Evolutionary conservation across 2,329 filamentous ascomycete species (phyloP), one percentile per base, ranked within the genome.

Genomic region (Monilinia fructigena): DNA sequence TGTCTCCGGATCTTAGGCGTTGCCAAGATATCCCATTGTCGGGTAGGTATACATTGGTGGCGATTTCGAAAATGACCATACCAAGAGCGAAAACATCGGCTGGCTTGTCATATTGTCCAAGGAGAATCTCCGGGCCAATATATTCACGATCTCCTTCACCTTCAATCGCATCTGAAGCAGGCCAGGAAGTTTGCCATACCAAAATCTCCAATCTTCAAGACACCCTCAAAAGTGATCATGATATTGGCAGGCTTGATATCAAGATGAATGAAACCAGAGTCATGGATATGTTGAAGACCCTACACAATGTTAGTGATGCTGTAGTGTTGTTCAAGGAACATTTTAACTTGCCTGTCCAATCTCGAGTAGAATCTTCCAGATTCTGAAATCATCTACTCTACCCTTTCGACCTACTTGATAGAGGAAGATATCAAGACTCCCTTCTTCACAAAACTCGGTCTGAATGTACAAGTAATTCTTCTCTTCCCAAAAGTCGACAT

Each of bases 341-440:
- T 23, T 28, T 6, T 2, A 55, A 82, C 89, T 79, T 85, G 95
- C 92, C 82, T 90, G 81, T 74, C 89, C 85, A 67, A 97, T 79
- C 77, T 99, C 95, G 53, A 97, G 85, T 73, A 98, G 81, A 67
- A 98, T 94, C 81, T 99, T 99, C 92, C 95, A 99, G 77, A 98
- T 97, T 69, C 95, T 87, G 79, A 99, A 99, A 77, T 98, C 95
- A 78, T 99, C 95, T 71, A 99, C 80, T 72, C 94, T 86, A 56
- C 92, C 93, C 76, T 91, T 92, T 68, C 89, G 84, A 31, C 95
- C 95, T 68, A 92, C 87, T 67, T 90, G 86, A n/a, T 86, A 85
- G 40, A 99, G 83, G 76, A 98, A 99, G 20, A 87, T 84, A 76
- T 96, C 90, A 54, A 99, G 81, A 68, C 92, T 96, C 20, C 95